Conservation (phyloP, 176 grass and related monocot species). For the Cymbopogon citratus region DNA sequence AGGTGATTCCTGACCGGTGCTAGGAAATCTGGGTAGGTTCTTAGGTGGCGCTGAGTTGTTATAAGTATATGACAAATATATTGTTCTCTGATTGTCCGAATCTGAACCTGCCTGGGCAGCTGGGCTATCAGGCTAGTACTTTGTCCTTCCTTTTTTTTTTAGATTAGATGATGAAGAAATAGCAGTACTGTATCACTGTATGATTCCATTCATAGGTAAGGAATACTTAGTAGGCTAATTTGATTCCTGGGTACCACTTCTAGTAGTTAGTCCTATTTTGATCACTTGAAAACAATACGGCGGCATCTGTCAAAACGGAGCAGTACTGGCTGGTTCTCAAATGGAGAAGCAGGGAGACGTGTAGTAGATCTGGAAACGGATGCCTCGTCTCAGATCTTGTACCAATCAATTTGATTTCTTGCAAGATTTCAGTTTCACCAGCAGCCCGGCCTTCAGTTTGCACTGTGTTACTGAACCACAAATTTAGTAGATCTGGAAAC, state of each 20-base stretch:
- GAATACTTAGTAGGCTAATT: neutral
- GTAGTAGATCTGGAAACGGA: neutral
- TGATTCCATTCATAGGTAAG: neutral
- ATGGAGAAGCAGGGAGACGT: neutral
- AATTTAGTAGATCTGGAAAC: too few species aligned
- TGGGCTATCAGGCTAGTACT: neutral
- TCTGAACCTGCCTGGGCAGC: slow-evolving; percentile 1
- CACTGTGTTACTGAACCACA: neutral
- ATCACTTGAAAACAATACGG: neutral
- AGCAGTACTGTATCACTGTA: neutral
- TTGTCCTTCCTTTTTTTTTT: neutral
- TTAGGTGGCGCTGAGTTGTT: neutral
- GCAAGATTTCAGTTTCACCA: neutral
- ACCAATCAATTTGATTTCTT: neutral
- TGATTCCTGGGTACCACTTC: neutral
- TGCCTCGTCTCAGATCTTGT: neutral
- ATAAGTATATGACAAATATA: slow-evolving; percentile 12
- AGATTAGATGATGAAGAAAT: neutral
- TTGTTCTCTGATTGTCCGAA: slow-evolving; percentile 27
- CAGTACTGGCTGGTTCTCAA: neutral
- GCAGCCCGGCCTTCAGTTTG: neutral
- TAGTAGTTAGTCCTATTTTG: neutral
- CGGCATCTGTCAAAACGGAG: neutral
- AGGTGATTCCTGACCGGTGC: neutral
- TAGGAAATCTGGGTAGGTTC: slow-evolving; percentile 22